A percentile compares a stretch with the other conserved stretches of the same genome.
Conservation (phyloP, 768 basidiomycete species). For the Boletus eberwhitei region DNA sequence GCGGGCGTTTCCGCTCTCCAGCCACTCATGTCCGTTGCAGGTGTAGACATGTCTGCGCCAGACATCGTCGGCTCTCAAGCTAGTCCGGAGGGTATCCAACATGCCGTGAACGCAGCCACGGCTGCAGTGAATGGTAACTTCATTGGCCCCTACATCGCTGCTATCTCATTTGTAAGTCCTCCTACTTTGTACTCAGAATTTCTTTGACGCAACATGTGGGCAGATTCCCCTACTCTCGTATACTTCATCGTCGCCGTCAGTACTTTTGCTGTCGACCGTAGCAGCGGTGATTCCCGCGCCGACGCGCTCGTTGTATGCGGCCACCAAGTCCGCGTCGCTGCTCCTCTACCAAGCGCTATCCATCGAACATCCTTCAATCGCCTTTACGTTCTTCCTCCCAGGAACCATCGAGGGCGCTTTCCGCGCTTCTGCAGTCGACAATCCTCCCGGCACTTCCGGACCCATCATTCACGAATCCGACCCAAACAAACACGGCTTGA, state of each 20-base stretch:
- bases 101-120: slow-evolving; percentile 51
- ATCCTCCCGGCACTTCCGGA: slow-evolving; percentile 31
- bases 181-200: neutral
- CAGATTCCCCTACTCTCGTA: slow-evolving; percentile 75
- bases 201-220: neutral
- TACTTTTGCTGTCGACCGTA: slow-evolving; percentile 76
- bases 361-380: slow-evolving; percentile 72
- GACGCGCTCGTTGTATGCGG: slow-evolving; percentile 77
- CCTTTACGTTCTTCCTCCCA: slow-evolving; percentile 62
- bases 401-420: slow-evolving; percentile 75
- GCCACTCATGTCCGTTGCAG: slow-evolving; percentile 71
- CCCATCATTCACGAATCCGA: slow-evolving; percentile 40
- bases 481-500: slow-evolving; percentile 57
- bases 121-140: slow-evolving; percentile 65
- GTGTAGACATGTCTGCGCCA: slow-evolving; percentile 37
- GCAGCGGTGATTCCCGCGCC: slow-evolving; percentile 83
- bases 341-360: slow-evolving; percentile 74
- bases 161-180: slow-evolving; percentile 63
- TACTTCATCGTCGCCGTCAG: slow-evolving; percentile 63
- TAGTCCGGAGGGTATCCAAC: slow-evolving; percentile 54
- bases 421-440: slow-evolving; percentile 75
- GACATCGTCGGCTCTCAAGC: slow-evolving; percentile 37
- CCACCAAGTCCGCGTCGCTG: slow-evolving; percentile 79
- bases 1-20: slow-evolving; percentile 84
- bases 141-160: slow-evolving; percentile 64